phyloP scores from a whole-genome alignment of 2,329 filamentous ascomycete species.

The Beauveria australis region DNA sequence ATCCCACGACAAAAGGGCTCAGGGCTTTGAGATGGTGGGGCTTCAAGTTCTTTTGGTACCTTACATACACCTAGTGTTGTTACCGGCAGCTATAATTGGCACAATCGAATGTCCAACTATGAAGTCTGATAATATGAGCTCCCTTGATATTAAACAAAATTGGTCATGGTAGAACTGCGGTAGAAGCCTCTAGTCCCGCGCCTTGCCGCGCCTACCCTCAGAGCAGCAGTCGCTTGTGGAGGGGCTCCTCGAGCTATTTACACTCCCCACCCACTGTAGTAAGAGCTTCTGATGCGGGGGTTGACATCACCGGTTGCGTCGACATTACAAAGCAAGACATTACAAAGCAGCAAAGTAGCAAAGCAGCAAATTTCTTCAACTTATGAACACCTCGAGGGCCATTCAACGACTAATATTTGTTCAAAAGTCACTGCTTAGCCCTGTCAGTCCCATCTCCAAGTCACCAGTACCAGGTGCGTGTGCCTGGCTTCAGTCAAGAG shows the following conservation, averaged over 20 bases:
- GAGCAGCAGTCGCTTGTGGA: background rate
- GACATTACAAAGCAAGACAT: conserved; percentile 7
- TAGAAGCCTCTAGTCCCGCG: too few relatives aligned
- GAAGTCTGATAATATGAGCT: too few relatives aligned
- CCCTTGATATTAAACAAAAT: too few relatives aligned
- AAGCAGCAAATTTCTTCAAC: background rate
- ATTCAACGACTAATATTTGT: conserved; percentile 10
- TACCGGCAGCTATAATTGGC: too few relatives aligned
- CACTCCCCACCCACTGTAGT: background rate
- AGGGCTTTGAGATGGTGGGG: too few relatives aligned
- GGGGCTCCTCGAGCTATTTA: background rate
- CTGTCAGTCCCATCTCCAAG: background rate
- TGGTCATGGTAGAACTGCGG: too few relatives aligned
- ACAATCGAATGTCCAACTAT: too few relatives aligned
- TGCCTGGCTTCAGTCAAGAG: background rate
- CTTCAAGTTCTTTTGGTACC: too few relatives aligned
- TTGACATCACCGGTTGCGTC: conserved; percentile 9
- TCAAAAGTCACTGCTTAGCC: conserved; percentile 1
- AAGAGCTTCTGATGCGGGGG: conserved; percentile 3
- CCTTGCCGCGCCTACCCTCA: too few relatives aligned
- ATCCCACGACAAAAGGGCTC: background rate
- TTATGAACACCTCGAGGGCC: conserved; percentile 12
- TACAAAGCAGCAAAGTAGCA: background rate
- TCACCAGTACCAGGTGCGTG: background rate
- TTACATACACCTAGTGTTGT: too few relatives aligned